Percentiles rank a stretch among this genome's conserved stretches.
Evolutionary conservation across 2,329 filamentous ascomycete species (phyloP).

Genomic region (Passalora sequoiae): DNA sequence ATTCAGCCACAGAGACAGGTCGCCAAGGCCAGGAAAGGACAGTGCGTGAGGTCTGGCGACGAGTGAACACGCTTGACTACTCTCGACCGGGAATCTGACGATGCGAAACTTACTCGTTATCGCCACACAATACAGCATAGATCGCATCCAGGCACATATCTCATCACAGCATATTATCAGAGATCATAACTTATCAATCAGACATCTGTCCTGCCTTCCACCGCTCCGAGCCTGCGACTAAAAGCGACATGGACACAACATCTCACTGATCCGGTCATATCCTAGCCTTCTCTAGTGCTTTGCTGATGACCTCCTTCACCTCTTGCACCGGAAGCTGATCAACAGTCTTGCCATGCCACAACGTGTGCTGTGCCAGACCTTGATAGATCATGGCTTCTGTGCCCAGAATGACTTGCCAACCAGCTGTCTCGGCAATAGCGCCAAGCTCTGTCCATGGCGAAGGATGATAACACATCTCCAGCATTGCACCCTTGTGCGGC

Average conservation of each 20-base stretch:
- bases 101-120: too few species aligned
- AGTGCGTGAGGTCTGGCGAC: conserved; percentile 66
- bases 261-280: conserved; percentile 10
- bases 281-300: conserved; percentile 24
- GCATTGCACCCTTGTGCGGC: conserved; percentile 59
- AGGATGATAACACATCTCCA: conserved; percentile 84
- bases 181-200: too few species aligned
- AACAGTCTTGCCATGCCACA: conserved; percentile 57
- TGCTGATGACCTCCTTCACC: conserved; percentile 52
- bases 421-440: conserved; percentile 53
- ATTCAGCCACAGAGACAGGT: conserved; percentile 56
- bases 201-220: too few species aligned
- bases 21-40: conserved; percentile 64
- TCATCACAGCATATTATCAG: too few species aligned
- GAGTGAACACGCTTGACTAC: conserved; percentile 63
- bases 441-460: conserved; percentile 63
- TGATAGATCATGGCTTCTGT: conserved; percentile 75
- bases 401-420: conserved; percentile 70
- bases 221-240: too few species aligned
- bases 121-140: too few species aligned
- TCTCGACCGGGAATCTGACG: conserved; percentile 52
- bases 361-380: conserved; percentile 58
- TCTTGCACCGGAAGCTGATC: conserved; percentile 55
- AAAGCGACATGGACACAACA: too few species aligned
- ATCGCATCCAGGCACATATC: not conserved